Base-by-base conservation (phyloP, 495 filamentous ascomycete genomes). In the Neurospora sp. region DNA sequence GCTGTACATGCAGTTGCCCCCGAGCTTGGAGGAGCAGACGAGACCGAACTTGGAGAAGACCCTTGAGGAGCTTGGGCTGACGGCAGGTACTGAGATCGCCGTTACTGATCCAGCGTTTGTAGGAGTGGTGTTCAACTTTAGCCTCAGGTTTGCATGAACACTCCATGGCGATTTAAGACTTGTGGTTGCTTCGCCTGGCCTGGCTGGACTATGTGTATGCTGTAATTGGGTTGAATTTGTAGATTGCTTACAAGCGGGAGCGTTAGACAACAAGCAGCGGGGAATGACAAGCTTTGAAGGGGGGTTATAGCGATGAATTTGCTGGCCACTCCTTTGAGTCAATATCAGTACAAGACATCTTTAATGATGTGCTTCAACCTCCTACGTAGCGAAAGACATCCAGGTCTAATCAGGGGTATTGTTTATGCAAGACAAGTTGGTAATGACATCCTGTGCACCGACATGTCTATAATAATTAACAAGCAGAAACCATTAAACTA, bases 1-100 rank as follows among this genome's bases (percentile, higher is more conserved):
- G 18, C 85, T 99, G 40, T 99, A 97, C 81, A 95, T 95, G 84
- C 93, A 93, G 73, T 90, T 88, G 40, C 94, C 94, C 1, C 89
- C 90, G 5, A 89, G 90, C 74, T 82, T 99, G 71, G 91, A 94
- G 79, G 89, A 92, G 83, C 87, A 92, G 79, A 97, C 94, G 4
- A 83, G 91, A 70, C 87, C 88, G 38, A 97, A 99, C 81, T 82
- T 99, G 75, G 85, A 86, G 59, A 92, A 91, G 83, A 96, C 90
- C 79, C 76, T 90, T 37, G 68, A 74, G 53, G 83, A 81, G 10
- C 81, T 97, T 70, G 85, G 85, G 27, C 68, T 87, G 69, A 77
- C 78, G 42, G 76, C 80, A n/a, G 84, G 84, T 11, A 79, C 85
- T 48, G 85, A 89, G 75, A 86, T 98, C 72, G 93, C 85, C 20